These are phyloP conservation scores for Kandelia obovata DNA, from an alignment of 345 rosid genomes.

Conservation along the genomic window DNA sequence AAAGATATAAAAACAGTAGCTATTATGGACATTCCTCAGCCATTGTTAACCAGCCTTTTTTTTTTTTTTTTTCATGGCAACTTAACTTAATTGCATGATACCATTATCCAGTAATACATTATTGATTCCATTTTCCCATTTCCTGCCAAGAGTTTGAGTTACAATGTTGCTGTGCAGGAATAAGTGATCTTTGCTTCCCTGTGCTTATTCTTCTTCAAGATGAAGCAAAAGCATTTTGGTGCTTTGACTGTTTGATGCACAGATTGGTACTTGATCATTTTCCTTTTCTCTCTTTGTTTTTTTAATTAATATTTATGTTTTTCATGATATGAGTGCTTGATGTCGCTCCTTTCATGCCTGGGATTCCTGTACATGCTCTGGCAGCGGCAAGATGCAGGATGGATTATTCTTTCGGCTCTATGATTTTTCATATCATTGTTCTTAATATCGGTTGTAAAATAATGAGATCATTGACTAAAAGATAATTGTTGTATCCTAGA, in stretches of 20 bases:
- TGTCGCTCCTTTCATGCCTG: neutral
- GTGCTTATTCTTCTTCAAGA: slow-evolving; percentile 89
- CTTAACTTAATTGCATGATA: too few species aligned
- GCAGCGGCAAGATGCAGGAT: neutral
- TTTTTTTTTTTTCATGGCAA: too few species aligned
- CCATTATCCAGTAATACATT: too few species aligned
- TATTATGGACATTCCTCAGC: too few species aligned
- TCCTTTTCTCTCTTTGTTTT: neutral
- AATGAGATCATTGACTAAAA: neutral
- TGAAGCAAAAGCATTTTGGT: slow-evolving; percentile 98
- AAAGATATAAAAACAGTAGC: too few species aligned
- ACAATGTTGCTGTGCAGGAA: slow-evolving; percentile 47
- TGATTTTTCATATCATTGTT: too few species aligned
- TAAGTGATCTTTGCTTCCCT: slow-evolving; percentile 99
- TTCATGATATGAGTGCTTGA: neutral
- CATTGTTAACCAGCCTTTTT: too few species aligned
- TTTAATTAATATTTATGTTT: neutral
- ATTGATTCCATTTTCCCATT: too few species aligned
- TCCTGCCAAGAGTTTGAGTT: neutral
- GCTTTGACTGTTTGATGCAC: slow-evolving; percentile 93
- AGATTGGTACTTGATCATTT: slow-evolving; percentile 61
- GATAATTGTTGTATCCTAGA: neutral
- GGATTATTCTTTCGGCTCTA: too few species aligned
- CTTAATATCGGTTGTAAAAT: too few species aligned
- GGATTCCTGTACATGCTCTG: neutral